phyloP scores from a whole-genome alignment of 2,329 filamentous ascomycete genomes.

The Thermomyces lanuginosus region DNA sequence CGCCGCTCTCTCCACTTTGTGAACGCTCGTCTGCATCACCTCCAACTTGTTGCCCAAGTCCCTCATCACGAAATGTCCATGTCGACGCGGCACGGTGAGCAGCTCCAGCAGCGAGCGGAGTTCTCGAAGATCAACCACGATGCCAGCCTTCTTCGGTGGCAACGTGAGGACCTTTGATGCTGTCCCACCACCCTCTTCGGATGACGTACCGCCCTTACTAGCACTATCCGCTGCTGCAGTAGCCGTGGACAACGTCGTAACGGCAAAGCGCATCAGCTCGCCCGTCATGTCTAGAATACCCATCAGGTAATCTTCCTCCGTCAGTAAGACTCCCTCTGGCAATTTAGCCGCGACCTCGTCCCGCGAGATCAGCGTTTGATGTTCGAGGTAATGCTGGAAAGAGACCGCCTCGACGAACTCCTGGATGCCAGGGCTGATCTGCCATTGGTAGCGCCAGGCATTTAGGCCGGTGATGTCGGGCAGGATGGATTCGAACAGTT shows the following conservation, averaged over 20 bases:
- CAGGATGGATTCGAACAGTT: slow-evolving; percentile 50
- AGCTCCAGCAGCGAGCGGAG: slow-evolving; percentile 63
- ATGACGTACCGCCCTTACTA: no score
- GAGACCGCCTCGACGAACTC: slow-evolving; percentile 87
- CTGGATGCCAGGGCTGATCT: slow-evolving; percentile 68
- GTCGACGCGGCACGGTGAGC: slow-evolving; percentile 40
- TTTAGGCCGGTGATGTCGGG: slow-evolving; percentile 65
- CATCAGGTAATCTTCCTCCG: slow-evolving; percentile 71
- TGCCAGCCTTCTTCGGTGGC: slow-evolving; percentile 37
- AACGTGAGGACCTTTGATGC: slow-evolving; percentile 5
- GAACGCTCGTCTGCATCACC: slow-evolving; percentile 73
- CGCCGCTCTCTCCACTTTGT: slow-evolving; percentile 80
- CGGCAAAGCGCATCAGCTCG: slow-evolving; percentile 93
- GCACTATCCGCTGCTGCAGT: no score
- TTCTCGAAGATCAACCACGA: slow-evolving; percentile 65
- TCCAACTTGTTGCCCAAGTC: slow-evolving; percentile 66
- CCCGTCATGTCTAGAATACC: slow-evolving; percentile 88
- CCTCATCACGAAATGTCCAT: slow-evolving; percentile 33
- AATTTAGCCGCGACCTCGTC: slow-evolving; percentile 37
- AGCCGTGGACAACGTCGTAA: slow-evolving; percentile 71
- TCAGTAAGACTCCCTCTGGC: slow-evolving; percentile 44
- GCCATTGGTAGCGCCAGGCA: slow-evolving; percentile 61
- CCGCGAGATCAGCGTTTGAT: slow-evolving; percentile 56
- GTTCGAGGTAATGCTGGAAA: slow-evolving; percentile 73
- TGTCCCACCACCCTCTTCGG: no score